A percentile compares a stretch with the other conserved stretches of the same genome.
These are phyloP conservation scores for Magnolia changhungtana DNA, from an alignment of 164 flowering plant genomes.

Conservation along the genomic window DNA sequence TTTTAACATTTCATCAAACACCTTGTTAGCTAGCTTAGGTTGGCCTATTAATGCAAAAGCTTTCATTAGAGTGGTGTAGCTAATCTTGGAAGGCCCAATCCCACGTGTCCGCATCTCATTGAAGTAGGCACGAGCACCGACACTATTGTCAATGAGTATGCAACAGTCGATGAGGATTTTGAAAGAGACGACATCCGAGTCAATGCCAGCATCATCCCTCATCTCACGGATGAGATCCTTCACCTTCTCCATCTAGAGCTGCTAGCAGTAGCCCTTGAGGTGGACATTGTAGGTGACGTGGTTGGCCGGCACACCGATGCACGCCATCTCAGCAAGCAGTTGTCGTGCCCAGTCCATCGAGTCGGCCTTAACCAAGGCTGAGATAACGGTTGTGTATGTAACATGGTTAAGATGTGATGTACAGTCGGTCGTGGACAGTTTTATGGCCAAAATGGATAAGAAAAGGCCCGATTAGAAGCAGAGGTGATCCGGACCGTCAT, in stretches of 20 bases:
- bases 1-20: conserved; percentile 79
- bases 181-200: conserved; percentile 90
- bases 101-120: conserved; percentile 85
- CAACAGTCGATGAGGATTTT: conserved; percentile 86
- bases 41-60: conserved; percentile 81
- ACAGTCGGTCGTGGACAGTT: conserved; percentile 49
- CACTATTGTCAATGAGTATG: conserved; percentile 73
- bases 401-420: conserved; percentile 81
- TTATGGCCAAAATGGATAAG: conserved; percentile 51
- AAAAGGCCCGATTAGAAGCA: too few relatives aligned
- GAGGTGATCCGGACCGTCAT: too few relatives aligned
- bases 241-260: conserved; percentile 67
- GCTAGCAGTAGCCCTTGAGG: conserved; percentile 90
- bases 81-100: conserved; percentile 82
- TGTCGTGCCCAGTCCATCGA: conserved; percentile 78
- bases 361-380: conserved; percentile 75
- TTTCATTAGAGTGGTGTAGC: conserved; percentile 96
- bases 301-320: conserved; percentile 73
- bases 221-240: conserved; percentile 69
- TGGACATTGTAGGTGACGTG: conserved; percentile 83
- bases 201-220: conserved; percentile 48
- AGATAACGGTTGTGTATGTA: conserved; percentile 80
- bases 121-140: conserved; percentile 75
- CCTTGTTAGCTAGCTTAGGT: conserved; percentile 75
- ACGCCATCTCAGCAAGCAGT: conserved; percentile 76